phyloP scores from a whole-genome alignment of 345 rosid genomes.

The Dimocarpus longan region DNA sequence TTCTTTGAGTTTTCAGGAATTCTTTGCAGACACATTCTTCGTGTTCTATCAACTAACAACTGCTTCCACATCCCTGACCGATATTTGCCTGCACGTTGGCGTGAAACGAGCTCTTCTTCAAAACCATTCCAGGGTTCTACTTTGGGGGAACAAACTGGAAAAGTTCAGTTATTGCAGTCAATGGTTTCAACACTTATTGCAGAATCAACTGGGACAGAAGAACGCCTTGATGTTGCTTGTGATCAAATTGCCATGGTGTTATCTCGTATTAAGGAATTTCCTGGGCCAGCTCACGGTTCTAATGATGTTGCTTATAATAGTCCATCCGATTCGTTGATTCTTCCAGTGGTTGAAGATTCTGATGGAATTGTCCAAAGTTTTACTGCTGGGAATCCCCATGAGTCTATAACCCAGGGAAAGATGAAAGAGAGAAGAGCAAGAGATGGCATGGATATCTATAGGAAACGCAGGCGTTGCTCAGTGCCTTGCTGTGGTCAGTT shows the following conservation, averaged over 20 bases:
- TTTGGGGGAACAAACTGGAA: constrained; percentile 37
- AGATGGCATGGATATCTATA: constrained; percentile 38
- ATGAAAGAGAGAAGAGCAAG: constrained; percentile 53
- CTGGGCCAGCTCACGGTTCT: constrained; percentile 28
- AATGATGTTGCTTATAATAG: constrained; percentile 38
- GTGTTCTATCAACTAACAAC: constrained; percentile 56
- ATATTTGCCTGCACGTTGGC: constrained; percentile 51
- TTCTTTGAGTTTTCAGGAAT: constrained; percentile 59
- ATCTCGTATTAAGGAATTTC: constrained; percentile 49
- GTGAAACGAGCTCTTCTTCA: constrained; percentile 22
- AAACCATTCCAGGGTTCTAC: constrained; percentile 30
- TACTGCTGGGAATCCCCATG: constrained; percentile 38
- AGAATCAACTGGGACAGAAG: constrained; percentile 55
- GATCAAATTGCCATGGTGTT: constrained; percentile 46
- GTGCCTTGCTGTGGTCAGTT: constrained; percentile 52
- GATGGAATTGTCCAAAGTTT: constrained; percentile 49
- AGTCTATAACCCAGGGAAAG: constrained; percentile 38
- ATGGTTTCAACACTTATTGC: constrained; percentile 49
- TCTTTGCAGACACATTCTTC: constrained; percentile 64
- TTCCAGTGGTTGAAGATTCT: constrained; percentile 49
- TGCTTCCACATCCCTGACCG: constrained; percentile 65
- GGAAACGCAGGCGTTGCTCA: constrained; percentile 47
- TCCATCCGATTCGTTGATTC: constrained; percentile 49
- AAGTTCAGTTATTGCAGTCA: constrained; percentile 50
- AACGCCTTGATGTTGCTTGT: constrained; percentile 57